Conservation (phyloP, 768 basidiomycete genomes). For the Leccinum rimulosum region DNA sequence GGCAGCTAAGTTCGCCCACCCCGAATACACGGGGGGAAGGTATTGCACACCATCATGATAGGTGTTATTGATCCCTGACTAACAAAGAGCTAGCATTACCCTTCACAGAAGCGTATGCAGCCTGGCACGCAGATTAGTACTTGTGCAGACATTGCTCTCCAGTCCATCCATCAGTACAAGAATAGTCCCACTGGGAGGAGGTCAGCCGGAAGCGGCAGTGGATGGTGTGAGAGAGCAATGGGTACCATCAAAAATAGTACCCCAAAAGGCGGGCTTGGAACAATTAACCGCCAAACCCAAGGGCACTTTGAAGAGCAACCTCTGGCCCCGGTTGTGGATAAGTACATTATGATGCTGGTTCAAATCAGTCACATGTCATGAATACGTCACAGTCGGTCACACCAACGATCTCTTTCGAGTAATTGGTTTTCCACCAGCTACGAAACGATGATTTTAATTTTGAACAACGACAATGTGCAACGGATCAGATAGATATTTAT, state of each 20-base stretch:
- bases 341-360: too few relatives aligned
- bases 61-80: conserved; percentile 48
- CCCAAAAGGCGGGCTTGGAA: conserved; percentile 70
- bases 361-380: too few relatives aligned
- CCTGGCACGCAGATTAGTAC: conserved; percentile 61
- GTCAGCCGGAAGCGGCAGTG: conserved; percentile 45
- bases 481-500: too few relatives aligned
- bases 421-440: too few relatives aligned
- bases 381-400: too few relatives aligned
- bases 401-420: too few relatives aligned
- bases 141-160: conserved; percentile 80
- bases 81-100: conserved; percentile 27
- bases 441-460: too few relatives aligned
- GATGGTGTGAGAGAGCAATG: conserved; percentile 48
- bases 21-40: conserved; percentile 66
- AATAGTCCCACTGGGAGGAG: conserved; percentile 50
- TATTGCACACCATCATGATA: conserved; percentile 60
- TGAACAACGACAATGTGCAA: too few relatives aligned
- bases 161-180: conserved; percentile 72
- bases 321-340: too few relatives aligned
- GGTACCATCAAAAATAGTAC: conserved; percentile 74
- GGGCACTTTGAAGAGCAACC: conserved; percentile 28
- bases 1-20: conserved; percentile 80
- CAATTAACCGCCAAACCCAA: conserved; percentile 79
- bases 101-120: conserved; percentile 48